Evolutionary conservation across 176 grass and related monocot genomes (phyloP), one percentile per base, ranked within the genome.

Genomic region (Chrysopogon serrulatus): DNA sequence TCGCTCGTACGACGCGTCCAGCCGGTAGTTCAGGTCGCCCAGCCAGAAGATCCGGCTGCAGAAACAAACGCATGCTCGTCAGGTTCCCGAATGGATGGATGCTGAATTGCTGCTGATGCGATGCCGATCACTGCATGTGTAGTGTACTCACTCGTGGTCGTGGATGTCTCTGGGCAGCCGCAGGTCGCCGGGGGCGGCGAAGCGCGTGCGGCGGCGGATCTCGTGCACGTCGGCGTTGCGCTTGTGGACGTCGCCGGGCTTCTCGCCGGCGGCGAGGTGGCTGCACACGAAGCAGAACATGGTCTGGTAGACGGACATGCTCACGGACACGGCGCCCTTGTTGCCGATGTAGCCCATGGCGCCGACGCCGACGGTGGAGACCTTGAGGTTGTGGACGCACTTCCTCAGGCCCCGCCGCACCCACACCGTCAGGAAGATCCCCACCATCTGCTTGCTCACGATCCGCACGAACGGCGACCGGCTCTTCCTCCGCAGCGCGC

Each of bases 331-430:
- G 1, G 96, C 86, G 1, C 96, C 96, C 86, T 96, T 98, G 89
- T 96, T 98, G 71, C 96, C 96, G 54, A 98, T 98, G 86, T 96
- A 98, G 10, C 96, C 96, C 96, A 98, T 98, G 87, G 91, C 91
- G 53, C 96, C 96, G 36, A 98, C 95, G 63, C 95, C 95, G 49
- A 98, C 92, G 33, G 95, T 90, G 65, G 95, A 93, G 45, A 98
- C 92, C 91, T 91, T 95, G 74, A 98, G 53, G 86, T 93, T 98
- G 56, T 90, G 95, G 28, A 98, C 90, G 82, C 91, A 91, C 68
- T 88, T 89, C 23, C 96, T 73, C 35, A 98, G 86, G 21, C 86
- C 69, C 28, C 90, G 71, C 39, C 86, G 51, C 65, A 98, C 92
- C 95, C 95, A 98, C 40, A 98, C 87, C 6, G 95, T 92, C 77